Evolutionary conservation across 176 grass and related monocot genomes (phyloP), one percentile per base, ranked within the genome.

Genomic region (Bolboschoenus planiculmis): DNA sequence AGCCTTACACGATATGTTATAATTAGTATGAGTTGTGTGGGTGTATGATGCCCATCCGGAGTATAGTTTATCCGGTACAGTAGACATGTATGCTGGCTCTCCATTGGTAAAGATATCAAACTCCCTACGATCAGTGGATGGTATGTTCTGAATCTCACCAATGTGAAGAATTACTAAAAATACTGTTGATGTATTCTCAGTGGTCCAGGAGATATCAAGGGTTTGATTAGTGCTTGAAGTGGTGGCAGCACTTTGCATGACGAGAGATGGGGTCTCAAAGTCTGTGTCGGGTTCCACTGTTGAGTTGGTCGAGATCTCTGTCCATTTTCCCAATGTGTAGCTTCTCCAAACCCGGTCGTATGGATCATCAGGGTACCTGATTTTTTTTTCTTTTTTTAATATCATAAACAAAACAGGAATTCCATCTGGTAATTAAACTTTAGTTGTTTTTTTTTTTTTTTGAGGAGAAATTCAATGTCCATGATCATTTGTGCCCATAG

Each of bases 221-320:
- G 68, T 57, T 77, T 44, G 20, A 36, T 66, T 29, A 13, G 11
- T 64, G 9, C 79, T 84, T 5, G 31, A 64, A 13, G 77, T 42
- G 23, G 58, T 55, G 15, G 63, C 85, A 29, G 66, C 81, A 62
- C 81, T 92, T 20, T 79, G 44, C 84, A 92, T 84, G 4, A 89
- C 81, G 7, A 33, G 20, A 29, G 56, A 48, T 16, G 90, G 90
- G 27, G 76, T 83, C 0, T 2, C 47, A 21, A 84, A 89, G 0
- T 43, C 62, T 46, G 71, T 83, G n/a, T 85, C 66, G 13, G 80
- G 56, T 6, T 64, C 4, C 40, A 73, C 40, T 29, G 4, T 72
- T 10, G 57, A 56, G 47, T 20, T 5, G 7, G 68, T 58, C 33
- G 10, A 61, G 29, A 48, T 79, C n/a, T 77, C 60, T 40, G 64